Evolutionary conservation across 2,329 filamentous ascomycete genomes (phyloP).

Genomic region (Ustilaginoidea virens): DNA sequence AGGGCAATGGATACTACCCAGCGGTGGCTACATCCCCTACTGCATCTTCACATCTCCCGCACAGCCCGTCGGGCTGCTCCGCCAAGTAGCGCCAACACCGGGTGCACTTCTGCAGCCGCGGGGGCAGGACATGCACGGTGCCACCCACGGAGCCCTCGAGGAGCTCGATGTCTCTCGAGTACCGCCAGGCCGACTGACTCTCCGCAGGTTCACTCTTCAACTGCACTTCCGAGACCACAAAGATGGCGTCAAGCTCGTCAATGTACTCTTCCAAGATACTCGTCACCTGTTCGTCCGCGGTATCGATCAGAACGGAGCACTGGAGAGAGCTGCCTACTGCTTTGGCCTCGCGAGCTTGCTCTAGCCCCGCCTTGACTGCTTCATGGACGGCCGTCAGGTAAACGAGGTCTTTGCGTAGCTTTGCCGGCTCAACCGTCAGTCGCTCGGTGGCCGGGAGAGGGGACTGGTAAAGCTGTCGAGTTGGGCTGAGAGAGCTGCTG

Average conservation of each 20-base stretch:
- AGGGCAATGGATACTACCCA: constrained; percentile 3
- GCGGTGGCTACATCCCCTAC: constrained; percentile 21
- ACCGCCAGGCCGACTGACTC: constrained; percentile 22
- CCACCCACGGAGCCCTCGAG: constrained; percentile 16
- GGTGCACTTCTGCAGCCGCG: constrained; percentile 53
- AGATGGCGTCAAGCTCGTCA: constrained; percentile 45
- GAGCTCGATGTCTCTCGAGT: constrained; percentile 26
- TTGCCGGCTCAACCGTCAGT: constrained; percentile 20
- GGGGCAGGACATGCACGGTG: constrained; percentile 31
- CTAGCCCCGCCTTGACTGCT: constrained; percentile 61
- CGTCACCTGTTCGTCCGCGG: constrained; percentile 21
- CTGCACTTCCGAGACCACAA: constrained; percentile 52
- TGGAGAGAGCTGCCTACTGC: constrained; percentile 69
- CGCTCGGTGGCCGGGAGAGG: constrained; percentile 25
- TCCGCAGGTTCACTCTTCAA: constrained; percentile 25
- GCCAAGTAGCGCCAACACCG: constrained; percentile 82
- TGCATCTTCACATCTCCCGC: constrained; percentile 55
- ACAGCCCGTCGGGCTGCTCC: constrained; percentile 49
- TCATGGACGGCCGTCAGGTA: constrained; percentile 40
- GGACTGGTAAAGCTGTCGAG: constrained; percentile 29
- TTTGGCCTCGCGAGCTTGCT: constrained; percentile 56
- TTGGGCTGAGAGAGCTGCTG: constrained; percentile 21
- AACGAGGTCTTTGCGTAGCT: constrained; percentile 27
- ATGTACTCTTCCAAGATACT: constrained; percentile 22
- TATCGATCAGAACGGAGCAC: constrained; percentile 46